Evolutionary conservation across 208 protist species (phyloP).

Genomic region (Herpetomonas samuelpessoai): DNA sequence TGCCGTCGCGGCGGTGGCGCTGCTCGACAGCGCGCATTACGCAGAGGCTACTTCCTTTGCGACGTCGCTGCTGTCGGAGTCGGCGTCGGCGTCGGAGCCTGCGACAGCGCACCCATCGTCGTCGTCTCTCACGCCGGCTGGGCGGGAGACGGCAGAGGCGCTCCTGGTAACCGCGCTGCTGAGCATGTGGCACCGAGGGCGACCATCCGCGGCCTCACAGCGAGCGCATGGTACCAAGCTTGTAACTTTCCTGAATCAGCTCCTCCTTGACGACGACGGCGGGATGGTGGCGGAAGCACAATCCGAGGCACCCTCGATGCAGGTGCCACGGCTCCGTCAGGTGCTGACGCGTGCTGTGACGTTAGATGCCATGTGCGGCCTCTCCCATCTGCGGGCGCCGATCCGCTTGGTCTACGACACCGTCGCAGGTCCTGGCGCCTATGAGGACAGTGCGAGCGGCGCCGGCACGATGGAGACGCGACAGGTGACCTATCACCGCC

Average conservation of each 20-base stretch:
- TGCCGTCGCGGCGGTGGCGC: constrained; percentile 51
- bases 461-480: constrained; percentile 31
- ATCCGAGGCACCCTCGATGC: not conserved
- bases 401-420: constrained; percentile 64
- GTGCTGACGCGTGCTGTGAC: constrained; percentile 20
- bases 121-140: not conserved
- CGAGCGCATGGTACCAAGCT: not conserved
- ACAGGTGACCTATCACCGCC: constrained; percentile 11
- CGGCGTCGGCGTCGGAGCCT: not conserved
- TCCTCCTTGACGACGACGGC: not conserved
- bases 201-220: not conserved
- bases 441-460: not conserved
- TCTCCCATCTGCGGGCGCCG: constrained; percentile 61
- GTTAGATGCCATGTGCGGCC: constrained; percentile 25
- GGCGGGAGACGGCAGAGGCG: not conserved
- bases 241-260: not conserved
- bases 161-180: not conserved
- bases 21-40: constrained; percentile 57
- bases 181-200: not conserved
- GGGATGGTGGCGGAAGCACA: not conserved
- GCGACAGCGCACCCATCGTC: not conserved
- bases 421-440: constrained; percentile 15
- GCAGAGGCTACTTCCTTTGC: constrained; percentile 27
- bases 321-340: constrained; percentile 23
- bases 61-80: constrained; percentile 8